Conservation (phyloP, 2,329 filamentous ascomycete species). For the Fusarium piperis region DNA sequence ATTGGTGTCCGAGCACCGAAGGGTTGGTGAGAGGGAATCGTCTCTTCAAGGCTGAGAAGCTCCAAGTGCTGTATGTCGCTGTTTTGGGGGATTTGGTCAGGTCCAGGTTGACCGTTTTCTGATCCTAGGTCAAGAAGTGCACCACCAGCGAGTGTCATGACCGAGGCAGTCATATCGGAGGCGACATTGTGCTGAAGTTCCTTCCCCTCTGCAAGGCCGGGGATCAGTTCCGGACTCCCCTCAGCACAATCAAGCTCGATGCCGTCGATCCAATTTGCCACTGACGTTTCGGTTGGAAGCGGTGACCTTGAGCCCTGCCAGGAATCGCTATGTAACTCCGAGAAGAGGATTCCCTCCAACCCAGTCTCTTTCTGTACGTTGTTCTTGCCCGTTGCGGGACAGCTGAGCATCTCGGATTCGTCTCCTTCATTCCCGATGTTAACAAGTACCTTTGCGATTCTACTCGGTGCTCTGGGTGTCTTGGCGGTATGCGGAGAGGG, state of each 20-base stretch:
- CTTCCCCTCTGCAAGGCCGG: background rate
- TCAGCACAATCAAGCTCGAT: background rate
- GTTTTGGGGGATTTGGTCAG: background rate
- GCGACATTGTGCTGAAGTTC: background rate
- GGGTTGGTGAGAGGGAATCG: background rate
- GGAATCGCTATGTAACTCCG: background rate
- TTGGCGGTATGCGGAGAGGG: background rate
- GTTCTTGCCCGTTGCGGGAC: background rate
- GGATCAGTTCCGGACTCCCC: background rate
- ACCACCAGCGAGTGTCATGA: background rate
- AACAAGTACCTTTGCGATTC: background rate
- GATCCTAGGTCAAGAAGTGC: background rate
- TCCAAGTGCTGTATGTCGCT: background rate
- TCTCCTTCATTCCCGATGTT: background rate
- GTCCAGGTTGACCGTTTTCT: background rate
- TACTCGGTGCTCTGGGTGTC: background rate
- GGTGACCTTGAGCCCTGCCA: background rate
- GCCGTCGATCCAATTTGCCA: slow-evolving; percentile 11
- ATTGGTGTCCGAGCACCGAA: background rate
- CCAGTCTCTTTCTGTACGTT: background rate
- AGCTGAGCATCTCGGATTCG: background rate
- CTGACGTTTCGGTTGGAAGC: background rate
- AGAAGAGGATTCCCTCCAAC: background rate
- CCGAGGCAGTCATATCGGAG: background rate
- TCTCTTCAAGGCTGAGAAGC: background rate